Evolutionary conservation across 106 monocot genomes (phyloP).

Genomic region (Phalaenopsis equestris): DNA sequence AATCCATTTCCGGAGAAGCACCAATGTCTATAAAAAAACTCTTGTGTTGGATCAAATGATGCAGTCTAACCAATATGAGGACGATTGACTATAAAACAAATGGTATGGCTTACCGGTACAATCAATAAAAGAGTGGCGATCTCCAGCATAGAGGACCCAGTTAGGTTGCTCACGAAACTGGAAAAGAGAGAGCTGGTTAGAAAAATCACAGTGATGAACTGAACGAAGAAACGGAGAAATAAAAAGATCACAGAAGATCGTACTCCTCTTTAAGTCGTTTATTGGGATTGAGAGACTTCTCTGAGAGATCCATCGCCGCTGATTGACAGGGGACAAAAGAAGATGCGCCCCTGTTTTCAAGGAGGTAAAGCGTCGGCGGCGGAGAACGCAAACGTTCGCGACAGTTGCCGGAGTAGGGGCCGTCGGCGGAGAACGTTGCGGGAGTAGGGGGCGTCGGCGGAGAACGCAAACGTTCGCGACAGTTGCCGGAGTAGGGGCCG

Average conservation of each 20-base stretch:
- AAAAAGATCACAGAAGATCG: background rate
- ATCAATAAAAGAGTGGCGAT: conserved; percentile 66
- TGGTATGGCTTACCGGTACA: conserved; percentile 41
- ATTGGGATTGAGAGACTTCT: conserved; percentile 31
- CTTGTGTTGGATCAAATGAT: background rate
- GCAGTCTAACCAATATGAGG: background rate
- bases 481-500: too few species aligned
- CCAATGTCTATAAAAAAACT: conserved; percentile 37
- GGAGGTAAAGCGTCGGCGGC: too few species aligned
- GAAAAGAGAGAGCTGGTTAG: background rate
- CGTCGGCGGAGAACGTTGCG: too few species aligned
- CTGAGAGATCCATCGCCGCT: conserved; percentile 26
- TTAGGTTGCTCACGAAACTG: conserved; percentile 96
- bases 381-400: too few species aligned
- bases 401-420: too few species aligned
- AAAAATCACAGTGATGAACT: background rate
- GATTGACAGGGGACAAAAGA: too few species aligned
- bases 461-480: too few species aligned
- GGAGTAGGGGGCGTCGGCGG: too few species aligned
- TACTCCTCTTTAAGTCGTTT: conserved; percentile 71
- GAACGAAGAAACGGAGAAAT: background rate
- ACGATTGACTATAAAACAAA: background rate
- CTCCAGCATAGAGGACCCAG: conserved; percentile 88
- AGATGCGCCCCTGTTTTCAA: too few species aligned
- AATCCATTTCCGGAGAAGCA: conserved; percentile 62